Percentiles rank a stretch among this genome's conserved stretches.
phyloP scores from a whole-genome alignment of 1,284 basidiomycete genomes.

The Sphagnurus paluster region DNA sequence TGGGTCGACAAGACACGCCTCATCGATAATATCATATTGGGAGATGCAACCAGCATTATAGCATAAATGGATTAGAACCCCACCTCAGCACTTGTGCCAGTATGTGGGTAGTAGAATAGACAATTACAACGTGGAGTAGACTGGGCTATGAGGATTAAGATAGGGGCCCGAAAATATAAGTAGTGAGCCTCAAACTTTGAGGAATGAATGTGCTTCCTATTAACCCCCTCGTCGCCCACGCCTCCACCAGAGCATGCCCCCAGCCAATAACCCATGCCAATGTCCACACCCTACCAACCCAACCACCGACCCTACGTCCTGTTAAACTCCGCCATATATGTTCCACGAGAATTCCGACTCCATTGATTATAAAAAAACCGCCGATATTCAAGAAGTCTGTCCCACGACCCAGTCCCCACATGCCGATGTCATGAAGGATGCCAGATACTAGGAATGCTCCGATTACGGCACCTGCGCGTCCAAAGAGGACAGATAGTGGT shows the following conservation, averaged over 20 bases:
- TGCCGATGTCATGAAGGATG: constrained; percentile 52
- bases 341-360: constrained; percentile 52
- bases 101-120: not conserved
- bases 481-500: constrained; percentile 41
- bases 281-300: constrained; percentile 51
- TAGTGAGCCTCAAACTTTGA: constrained; percentile 30
- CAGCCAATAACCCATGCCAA: constrained; percentile 43
- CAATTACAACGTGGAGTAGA: too few species aligned
- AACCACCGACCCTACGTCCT: constrained; percentile 44
- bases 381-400: constrained; percentile 42
- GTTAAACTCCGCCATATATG: constrained; percentile 39
- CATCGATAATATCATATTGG: constrained; percentile 91
- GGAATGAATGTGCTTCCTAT: constrained; percentile 40
- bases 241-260: constrained; percentile 49
- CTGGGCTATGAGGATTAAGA: not conserved
- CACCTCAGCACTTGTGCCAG: too few species aligned
- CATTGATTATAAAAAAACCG: constrained; percentile 60
- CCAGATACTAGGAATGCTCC: constrained; percentile 61
- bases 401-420: constrained; percentile 60
- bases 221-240: constrained; percentile 49
- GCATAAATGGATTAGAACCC: constrained; percentile 17
- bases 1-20: constrained; percentile 87
- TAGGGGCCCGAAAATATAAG: constrained; percentile 23
- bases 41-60: constrained; percentile 40
- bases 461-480: constrained; percentile 46